Percentiles rank a stretch among this genome's conserved stretches.
These are phyloP conservation scores for Backusella westeae DNA, from an alignment of 192 early-diverging fungal genomes.

Conservation along the genomic window DNA sequence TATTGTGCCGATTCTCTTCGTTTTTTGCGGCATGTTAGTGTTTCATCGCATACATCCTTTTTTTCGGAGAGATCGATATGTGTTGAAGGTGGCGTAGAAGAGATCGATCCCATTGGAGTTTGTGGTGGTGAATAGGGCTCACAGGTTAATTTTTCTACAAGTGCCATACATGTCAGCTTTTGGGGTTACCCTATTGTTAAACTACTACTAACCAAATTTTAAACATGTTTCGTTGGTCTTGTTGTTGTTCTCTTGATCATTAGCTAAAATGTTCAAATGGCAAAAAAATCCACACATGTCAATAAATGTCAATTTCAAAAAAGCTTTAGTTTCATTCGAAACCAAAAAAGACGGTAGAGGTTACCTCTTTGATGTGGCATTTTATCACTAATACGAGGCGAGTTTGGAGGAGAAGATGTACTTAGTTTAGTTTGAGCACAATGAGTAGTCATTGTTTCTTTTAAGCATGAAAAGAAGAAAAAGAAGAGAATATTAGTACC, in stretches of 20 bases:
- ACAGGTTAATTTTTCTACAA: neutral
- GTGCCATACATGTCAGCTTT: neutral
- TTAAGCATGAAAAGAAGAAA: neutral
- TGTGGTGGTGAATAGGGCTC: constrained; percentile 14
- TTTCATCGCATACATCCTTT: neutral
- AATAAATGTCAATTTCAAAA: neutral
- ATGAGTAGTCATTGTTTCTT: neutral
- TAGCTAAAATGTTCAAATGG: neutral
- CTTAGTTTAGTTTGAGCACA: neutral
- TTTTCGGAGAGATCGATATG: constrained; percentile 3
- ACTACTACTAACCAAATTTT: constrained; percentile 6
- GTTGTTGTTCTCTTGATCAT: neutral
- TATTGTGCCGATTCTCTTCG: constrained; percentile 7
- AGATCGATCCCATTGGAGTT: constrained; percentile 3
- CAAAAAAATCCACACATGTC: neutral
- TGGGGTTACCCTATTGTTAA: neutral
- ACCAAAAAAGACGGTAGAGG: neutral
- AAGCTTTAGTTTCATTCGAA: neutral
- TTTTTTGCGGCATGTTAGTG: neutral
- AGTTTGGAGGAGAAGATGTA: neutral
- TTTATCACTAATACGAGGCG: neutral
- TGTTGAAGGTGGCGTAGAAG: neutral
- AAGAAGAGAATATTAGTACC: neutral
- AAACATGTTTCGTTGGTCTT: neutral
- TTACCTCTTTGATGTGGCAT: neutral